These are phyloP conservation scores for Daldinia decipiens DNA, from an alignment of 495 filamentous ascomycete genomes.

Conservation along the genomic window DNA sequence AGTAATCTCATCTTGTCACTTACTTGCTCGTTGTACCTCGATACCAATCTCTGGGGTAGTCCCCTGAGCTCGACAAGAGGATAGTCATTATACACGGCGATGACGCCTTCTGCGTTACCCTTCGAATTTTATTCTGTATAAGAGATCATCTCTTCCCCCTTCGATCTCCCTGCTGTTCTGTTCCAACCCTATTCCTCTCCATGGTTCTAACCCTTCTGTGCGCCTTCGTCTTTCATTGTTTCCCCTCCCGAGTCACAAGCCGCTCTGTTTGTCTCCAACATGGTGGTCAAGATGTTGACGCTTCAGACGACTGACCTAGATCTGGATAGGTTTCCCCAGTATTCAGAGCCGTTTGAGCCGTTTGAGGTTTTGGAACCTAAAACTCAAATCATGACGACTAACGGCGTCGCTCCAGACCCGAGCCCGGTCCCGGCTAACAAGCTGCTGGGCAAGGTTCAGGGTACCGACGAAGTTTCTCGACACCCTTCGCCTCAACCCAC, in stretches of 20 bases:
- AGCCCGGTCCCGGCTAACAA: constrained; percentile 47
- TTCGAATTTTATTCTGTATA: constrained; percentile 17
- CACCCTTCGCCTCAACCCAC: constrained; percentile 91
- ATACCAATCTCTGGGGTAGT: constrained; percentile 25
- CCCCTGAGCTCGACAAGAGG: constrained; percentile 8
- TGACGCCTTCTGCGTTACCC: constrained; percentile 27
- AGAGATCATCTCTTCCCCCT: not conserved
- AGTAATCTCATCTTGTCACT: constrained; percentile 11
- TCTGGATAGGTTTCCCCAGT: constrained; percentile 53
- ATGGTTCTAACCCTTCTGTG: constrained; percentile 4
- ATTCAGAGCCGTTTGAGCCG: constrained; percentile 51
- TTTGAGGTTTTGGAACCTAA: constrained; percentile 38
- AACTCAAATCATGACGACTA: constrained; percentile 44
- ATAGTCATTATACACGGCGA: constrained; percentile 22
- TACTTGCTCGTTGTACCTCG: constrained; percentile 13
- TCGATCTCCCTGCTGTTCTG: not conserved
- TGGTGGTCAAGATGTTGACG: constrained; percentile 50
- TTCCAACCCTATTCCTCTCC: constrained; percentile 2
- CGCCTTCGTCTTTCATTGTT: not conserved
- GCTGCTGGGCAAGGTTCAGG: constrained; percentile 51
- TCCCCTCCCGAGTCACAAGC: not conserved
- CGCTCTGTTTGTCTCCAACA: constrained; percentile 14
- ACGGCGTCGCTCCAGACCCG: constrained; percentile 26
- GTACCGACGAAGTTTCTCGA: constrained; percentile 45
- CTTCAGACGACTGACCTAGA: constrained; percentile 58